Percentiles rank a stretch among this genome's conserved stretches.
Conservation (phyloP, 2,329 filamentous ascomycete species). For the Microsporum audouinii region DNA sequence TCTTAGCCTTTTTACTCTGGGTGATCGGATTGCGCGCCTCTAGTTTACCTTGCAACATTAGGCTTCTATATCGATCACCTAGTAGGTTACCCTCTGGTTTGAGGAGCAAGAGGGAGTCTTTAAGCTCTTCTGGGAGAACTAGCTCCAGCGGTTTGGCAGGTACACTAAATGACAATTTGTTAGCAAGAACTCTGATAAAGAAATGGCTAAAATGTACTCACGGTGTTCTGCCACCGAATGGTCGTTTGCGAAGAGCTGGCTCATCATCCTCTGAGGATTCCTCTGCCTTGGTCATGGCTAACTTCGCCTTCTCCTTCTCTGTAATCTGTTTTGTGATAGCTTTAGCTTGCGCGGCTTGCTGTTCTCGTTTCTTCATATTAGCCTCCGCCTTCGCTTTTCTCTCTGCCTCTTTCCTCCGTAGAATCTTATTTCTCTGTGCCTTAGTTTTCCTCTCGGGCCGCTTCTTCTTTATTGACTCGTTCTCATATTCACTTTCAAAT, state of each 20-base stretch:
- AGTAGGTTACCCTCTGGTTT: conserved; percentile 95
- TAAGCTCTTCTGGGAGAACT: conserved; percentile 68
- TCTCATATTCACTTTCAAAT: conserved; percentile 66
- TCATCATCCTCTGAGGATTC: conserved; percentile 46
- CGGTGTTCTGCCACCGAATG: conserved; percentile 54
- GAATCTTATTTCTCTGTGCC: conserved; percentile 74
- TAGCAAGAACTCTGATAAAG: background rate
- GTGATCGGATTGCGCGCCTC: conserved; percentile 68
- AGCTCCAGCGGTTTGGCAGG: conserved; percentile 73
- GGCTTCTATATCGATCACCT: conserved; percentile 79
- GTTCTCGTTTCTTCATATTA: conserved; percentile 59
- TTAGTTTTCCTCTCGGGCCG: conserved; percentile 74
- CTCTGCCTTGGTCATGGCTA: conserved; percentile 24
- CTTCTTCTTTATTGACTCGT: conserved; percentile 58
- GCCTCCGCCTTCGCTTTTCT: conserved; percentile 62
- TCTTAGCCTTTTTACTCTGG: conserved; percentile 72
- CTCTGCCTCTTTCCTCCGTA: conserved; percentile 80
- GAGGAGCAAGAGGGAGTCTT: conserved; percentile 67
- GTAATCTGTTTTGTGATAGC: conserved; percentile 48
- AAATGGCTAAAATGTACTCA: conserved; percentile 23
- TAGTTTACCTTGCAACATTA: conserved; percentile 79
- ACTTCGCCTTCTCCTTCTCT: conserved; percentile 40
- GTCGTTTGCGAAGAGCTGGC: conserved; percentile 54
- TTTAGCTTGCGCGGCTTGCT: conserved; percentile 60
- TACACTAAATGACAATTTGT: conserved; percentile 18